phyloP scores from a whole-genome alignment of 176 grass and related monocot genomes.

The Themeda triandra region DNA sequence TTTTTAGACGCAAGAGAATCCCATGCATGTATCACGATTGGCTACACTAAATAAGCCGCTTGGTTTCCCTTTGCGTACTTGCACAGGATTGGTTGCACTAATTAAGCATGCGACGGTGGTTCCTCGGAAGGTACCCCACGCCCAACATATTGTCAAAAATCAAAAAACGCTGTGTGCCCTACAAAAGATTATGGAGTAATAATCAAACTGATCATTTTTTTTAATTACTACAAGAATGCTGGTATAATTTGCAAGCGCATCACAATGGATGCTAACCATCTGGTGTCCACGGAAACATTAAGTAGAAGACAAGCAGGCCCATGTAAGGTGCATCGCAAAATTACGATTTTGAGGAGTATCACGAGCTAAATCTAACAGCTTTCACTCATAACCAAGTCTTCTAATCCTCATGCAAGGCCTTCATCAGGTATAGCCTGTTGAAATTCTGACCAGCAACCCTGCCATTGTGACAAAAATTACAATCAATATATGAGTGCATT shows the following conservation, averaged over 20 bases:
- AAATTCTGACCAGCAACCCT: conserved; percentile 88
- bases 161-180: no score
- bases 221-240: background rate
- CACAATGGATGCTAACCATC: conserved; percentile 2
- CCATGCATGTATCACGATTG: no score
- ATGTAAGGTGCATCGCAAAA: conserved; percentile 38
- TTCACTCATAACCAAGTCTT: conserved; percentile 9
- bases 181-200: background rate
- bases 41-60: no score
- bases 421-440: conserved; percentile 78
- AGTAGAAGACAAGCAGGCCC: background rate
- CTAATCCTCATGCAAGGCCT: conserved; percentile 85
- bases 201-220: background rate
- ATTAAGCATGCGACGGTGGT: no score
- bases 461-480: conserved; percentile 9
- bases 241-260: background rate
- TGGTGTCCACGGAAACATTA: background rate
- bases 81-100: no score
- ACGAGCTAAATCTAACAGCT: conserved; percentile 19
- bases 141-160: no score
- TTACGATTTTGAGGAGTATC: background rate
- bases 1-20: no score
- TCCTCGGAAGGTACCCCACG: no score
- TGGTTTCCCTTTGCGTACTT: no score
- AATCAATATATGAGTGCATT: background rate